Conservation (phyloP, 129 eudicot genomes). For the Logfia minima region DNA sequence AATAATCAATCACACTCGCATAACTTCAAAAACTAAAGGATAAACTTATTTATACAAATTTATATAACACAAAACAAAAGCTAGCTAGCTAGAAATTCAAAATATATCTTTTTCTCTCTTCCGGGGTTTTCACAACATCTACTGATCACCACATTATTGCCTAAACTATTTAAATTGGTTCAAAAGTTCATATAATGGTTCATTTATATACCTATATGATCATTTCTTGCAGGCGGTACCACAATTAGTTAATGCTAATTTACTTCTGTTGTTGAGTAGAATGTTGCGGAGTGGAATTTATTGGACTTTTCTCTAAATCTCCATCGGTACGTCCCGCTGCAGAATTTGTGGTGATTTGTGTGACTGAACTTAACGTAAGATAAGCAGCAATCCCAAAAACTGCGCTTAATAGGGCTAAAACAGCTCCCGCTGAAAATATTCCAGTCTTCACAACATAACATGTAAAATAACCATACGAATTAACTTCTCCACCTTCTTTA, state of each 20-base stretch:
- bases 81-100: neutral
- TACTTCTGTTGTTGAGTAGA: neutral
- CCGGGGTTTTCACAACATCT: too few relatives aligned
- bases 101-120: too few relatives aligned
- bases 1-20: neutral
- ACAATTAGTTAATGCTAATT: neutral
- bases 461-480: constrained; percentile 8
- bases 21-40: neutral
- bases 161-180: too few relatives aligned
- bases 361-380: constrained; percentile 1
- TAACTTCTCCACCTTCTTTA: constrained; percentile 7
- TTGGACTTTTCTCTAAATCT: constrained; percentile 19
- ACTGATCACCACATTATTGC: too few relatives aligned
- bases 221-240: neutral
- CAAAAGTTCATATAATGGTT: neutral
- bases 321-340: neutral
- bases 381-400: constrained; percentile 17
- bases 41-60: neutral
- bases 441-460: constrained; percentile 29
- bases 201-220: neutral
- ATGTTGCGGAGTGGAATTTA: constrained; percentile 5
- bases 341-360: constrained; percentile 4
- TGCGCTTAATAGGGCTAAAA: constrained; percentile 24
- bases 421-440: constrained; percentile 33
- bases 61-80: neutral